A percentile compares a stretch with the other conserved stretches of the same genome.
Evolutionary conservation across 2,329 filamentous ascomycete species (phyloP).

Genomic region (Phyllosticta citriasiana): DNA sequence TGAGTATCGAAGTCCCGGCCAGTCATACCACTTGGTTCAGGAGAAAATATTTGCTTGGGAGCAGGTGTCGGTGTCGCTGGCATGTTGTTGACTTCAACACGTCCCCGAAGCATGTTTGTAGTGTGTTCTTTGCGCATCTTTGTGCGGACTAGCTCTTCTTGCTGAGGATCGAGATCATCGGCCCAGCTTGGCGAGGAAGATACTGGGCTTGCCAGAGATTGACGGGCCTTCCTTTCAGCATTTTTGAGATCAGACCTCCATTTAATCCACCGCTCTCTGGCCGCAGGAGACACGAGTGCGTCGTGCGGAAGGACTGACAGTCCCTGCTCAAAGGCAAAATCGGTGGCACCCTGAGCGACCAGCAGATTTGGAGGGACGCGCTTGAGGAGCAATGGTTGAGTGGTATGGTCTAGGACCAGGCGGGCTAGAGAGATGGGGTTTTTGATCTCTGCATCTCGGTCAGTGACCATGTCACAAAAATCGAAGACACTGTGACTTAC

Average conservation of each 20-base stretch:
- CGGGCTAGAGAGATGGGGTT: conserved; percentile 88
- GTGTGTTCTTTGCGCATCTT: conserved; percentile 29
- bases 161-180: conserved; percentile 14
- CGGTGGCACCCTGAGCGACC: conserved; percentile 71
- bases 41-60: not conserved
- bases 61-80: not conserved
- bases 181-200: not conserved
- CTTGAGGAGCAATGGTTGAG: conserved; percentile 66
- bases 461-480: conserved; percentile 8
- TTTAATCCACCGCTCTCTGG: conserved; percentile 65
- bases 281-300: conserved; percentile 66
- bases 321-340: conserved; percentile 74
- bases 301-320: conserved; percentile 66
- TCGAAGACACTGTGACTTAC: conserved; percentile 46
- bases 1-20: not conserved
- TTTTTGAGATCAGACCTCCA: conserved; percentile 65
- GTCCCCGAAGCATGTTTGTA: conserved; percentile 20
- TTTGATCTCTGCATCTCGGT: conserved; percentile 57
- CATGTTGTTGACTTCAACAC: not conserved
- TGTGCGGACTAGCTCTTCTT: conserved; percentile 24
- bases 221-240: conserved; percentile 42
- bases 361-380: conserved; percentile 89
- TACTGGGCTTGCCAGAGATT: conserved; percentile 11
- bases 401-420: conserved; percentile 67
- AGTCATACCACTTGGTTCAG: not conserved